Conservation (phyloP, 306 rosid genomes). For the Macrotyloma uniflorum region DNA sequence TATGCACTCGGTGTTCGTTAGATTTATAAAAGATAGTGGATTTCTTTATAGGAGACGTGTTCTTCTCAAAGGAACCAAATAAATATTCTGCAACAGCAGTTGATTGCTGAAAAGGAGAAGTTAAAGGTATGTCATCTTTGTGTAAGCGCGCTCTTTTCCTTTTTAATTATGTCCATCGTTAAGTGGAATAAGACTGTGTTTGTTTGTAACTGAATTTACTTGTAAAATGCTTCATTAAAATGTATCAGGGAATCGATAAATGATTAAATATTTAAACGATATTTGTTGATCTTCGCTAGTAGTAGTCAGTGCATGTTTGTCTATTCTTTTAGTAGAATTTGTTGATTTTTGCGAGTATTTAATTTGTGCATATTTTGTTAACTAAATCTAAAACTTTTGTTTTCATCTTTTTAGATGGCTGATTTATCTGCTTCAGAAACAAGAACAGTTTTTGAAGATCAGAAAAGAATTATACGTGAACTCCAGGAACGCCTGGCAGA, state of each 20-base stretch:
- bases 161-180: background rate
- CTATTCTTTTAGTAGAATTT: background rate
- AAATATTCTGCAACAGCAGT: slow-evolving; percentile 56
- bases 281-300: background rate
- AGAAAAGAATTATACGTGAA: slow-evolving; percentile 51
- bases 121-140: slow-evolving; percentile 53
- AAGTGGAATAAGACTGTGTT: background rate
- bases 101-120: slow-evolving; percentile 69
- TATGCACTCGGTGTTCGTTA: background rate
- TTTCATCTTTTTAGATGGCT: slow-evolving; percentile 53
- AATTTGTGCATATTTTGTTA: background rate
- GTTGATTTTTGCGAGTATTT: background rate
- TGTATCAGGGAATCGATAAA: background rate
- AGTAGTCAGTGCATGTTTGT: background rate
- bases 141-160: background rate
- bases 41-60: slow-evolving; percentile 63
- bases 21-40: slow-evolving; percentile 18
- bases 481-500: slow-evolving; percentile 66
- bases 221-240: background rate
- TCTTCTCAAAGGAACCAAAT: slow-evolving; percentile 74
- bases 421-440: slow-evolving; percentile 69
- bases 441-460: slow-evolving; percentile 64
- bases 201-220: background rate
- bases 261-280: background rate
- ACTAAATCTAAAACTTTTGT: background rate